Conservation (phyloP, 805 yeast species). For the Yamadazyma sp. region DNA sequence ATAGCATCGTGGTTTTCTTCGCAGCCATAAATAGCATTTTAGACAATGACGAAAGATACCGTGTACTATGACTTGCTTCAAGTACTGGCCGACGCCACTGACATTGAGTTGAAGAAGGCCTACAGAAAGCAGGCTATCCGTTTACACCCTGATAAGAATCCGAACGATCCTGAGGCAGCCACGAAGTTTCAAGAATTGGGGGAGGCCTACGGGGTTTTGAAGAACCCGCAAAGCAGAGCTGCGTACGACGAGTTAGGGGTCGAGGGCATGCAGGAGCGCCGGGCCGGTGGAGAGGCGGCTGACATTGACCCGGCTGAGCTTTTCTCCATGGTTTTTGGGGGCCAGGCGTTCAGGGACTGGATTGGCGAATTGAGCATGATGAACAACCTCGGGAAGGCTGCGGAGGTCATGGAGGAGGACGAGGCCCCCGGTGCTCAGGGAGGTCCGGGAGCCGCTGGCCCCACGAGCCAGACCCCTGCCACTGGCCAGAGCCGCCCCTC, state of each 20-base stretch:
- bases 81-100: conserved; percentile 67
- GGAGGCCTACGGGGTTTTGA: conserved; percentile 75
- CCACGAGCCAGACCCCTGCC: too few species aligned
- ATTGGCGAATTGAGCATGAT: conserved; percentile 82
- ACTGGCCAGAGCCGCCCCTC: too few species aligned
- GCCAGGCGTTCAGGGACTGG: conserved; percentile 73
- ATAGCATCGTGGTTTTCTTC: too few species aligned
- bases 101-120: conserved; percentile 86
- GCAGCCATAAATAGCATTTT: too few species aligned
- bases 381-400: conserved; percentile 67
- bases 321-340: conserved; percentile 81
- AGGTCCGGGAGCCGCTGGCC: too few species aligned
- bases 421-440: conserved; percentile 16
- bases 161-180: conserved; percentile 90
- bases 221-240: conserved; percentile 65
- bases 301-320: conserved; percentile 77
- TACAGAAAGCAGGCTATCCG: conserved; percentile 86
- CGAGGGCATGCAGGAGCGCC: conserved; percentile 55
- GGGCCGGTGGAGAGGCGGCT: conserved; percentile 67
- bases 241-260: conserved; percentile 81
- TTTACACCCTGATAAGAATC: conserved; percentile 95
- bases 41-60: conserved; percentile 90
- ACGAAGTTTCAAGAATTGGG: conserved; percentile 73
- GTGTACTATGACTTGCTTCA: conserved; percentile 81
- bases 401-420: conserved; percentile 46